phyloP scores from a whole-genome alignment of 2,329 filamentous ascomycete species.

The Aspergillus phoenicis region DNA sequence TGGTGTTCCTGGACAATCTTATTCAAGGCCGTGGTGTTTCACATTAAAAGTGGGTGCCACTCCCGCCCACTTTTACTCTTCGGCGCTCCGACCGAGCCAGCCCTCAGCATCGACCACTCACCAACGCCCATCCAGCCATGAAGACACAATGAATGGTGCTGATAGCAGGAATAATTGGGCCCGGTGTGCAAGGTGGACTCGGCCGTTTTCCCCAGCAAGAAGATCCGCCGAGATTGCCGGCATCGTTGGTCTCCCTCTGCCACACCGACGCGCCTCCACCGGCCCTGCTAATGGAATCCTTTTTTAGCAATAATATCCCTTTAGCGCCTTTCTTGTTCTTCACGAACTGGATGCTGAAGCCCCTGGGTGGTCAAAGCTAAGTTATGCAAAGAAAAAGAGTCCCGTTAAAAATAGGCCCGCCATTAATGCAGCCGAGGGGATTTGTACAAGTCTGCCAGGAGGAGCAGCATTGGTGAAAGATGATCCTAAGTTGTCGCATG shows the following conservation, averaged over 20 bases:
- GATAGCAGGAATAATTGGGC: background rate
- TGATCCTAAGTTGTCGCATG: too few species aligned
- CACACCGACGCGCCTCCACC: background rate
- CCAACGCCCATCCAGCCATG: background rate
- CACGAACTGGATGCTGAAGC: background rate
- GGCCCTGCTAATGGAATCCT: background rate
- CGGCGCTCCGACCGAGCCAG: background rate
- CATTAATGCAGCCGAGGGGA: background rate
- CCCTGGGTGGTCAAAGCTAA: background rate
- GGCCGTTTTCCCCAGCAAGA: conserved; percentile 5
- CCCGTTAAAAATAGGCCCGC: background rate
- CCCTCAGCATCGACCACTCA: background rate
- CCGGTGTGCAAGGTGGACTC: background rate
- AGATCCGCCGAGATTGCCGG: conserved; percentile 2
- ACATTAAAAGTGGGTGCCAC: background rate
- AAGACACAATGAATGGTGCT: background rate
- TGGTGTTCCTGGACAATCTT: background rate
- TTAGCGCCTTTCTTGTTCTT: background rate
- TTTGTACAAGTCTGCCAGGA: too few species aligned
- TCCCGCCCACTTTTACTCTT: background rate
- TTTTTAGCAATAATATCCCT: background rate
- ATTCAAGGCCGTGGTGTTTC: background rate
- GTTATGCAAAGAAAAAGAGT: background rate
- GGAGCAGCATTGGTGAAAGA: too few species aligned
- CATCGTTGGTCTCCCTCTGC: background rate